These are phyloP conservation scores for Colletotrichum coccodes DNA, from an alignment of 2,329 filamentous ascomycete genomes.

Conservation along the genomic window DNA sequence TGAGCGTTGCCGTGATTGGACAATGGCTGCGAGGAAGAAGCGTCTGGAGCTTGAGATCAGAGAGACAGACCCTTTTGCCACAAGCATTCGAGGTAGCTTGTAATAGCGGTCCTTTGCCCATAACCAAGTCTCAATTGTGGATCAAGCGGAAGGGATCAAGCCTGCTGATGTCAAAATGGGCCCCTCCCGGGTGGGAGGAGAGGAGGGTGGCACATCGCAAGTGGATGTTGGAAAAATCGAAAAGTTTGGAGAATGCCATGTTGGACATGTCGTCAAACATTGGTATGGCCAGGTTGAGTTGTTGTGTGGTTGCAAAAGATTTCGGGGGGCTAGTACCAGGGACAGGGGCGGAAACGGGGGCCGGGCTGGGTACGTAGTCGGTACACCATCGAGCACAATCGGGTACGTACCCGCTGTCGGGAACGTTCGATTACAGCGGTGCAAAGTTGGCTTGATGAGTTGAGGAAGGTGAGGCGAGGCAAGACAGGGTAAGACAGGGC, in stretches of 20 bases:
- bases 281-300: neutral
- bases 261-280: constrained; percentile 24
- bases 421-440: too few species aligned
- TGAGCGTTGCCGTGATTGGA: neutral
- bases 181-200: neutral
- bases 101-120: too few species aligned
- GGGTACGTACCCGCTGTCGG: neutral
- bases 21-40: neutral
- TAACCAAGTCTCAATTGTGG: neutral
- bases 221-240: constrained; percentile 21
- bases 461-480: neutral
- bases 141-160: neutral
- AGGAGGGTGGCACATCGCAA: neutral
- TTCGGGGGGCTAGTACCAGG: neutral
- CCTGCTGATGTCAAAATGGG: neutral
- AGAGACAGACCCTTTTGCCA: neutral
- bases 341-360: neutral
- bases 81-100: neutral
- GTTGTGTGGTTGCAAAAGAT: neutral
- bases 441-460: neutral
- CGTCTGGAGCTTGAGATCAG: neutral
- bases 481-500: neutral
- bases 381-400: neutral
- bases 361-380: neutral
- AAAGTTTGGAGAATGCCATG: constrained; percentile 34